phyloP scores from a whole-genome alignment of 2,329 filamentous ascomycete species.

The Ophiostoma novo-ulmi region DNA sequence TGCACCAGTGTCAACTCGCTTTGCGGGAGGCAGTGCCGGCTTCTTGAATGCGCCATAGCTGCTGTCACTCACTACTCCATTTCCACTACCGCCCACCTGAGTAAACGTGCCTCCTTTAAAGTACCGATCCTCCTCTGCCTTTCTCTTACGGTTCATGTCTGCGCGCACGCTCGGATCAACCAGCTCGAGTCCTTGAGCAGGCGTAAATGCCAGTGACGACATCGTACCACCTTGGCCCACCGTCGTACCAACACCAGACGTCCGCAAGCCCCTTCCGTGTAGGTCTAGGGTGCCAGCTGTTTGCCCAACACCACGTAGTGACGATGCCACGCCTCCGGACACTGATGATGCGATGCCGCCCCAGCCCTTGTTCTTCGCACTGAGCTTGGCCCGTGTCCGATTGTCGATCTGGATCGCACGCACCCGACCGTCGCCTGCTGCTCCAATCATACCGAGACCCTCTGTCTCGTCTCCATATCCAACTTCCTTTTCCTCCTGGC shows the following conservation, averaged over 20 bases:
- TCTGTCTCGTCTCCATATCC: slow-evolving; percentile 85
- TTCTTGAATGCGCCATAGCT: slow-evolving; percentile 71
- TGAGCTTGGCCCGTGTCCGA: slow-evolving; percentile 85
- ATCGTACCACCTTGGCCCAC: slow-evolving; percentile 67
- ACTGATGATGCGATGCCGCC: slow-evolving; percentile 52
- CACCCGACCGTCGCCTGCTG: slow-evolving; percentile 80
- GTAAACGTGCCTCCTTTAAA: slow-evolving; percentile 98
- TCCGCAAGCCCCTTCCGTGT: slow-evolving; percentile 70
- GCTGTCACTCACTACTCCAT: slow-evolving; percentile 33
- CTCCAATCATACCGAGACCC: slow-evolving; percentile 93
- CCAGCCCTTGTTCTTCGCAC: slow-evolving; percentile 95
- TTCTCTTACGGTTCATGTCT: slow-evolving; percentile 82
- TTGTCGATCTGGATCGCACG: slow-evolving; percentile 86
- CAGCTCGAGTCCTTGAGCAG: slow-evolving; percentile 88
- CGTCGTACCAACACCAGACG: slow-evolving; percentile 73
- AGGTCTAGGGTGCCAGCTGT: slow-evolving; percentile 61
- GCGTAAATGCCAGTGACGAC: slow-evolving; percentile 86
- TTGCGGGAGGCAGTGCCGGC: slow-evolving; percentile 65
- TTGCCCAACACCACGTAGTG: slow-evolving; percentile 71
- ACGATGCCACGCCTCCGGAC: slow-evolving; percentile 65
- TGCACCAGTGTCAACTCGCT: slow-evolving; percentile 64
- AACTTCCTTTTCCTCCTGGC: slow-evolving; percentile 89
- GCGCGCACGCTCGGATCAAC: slow-evolving; percentile 89
- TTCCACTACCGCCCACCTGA: slow-evolving; percentile 59
- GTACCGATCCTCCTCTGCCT: slow-evolving; percentile 91